Evolutionary conservation across 1,284 basidiomycete species (phyloP).

Genomic region (Ganoderma leucocontextum): DNA sequence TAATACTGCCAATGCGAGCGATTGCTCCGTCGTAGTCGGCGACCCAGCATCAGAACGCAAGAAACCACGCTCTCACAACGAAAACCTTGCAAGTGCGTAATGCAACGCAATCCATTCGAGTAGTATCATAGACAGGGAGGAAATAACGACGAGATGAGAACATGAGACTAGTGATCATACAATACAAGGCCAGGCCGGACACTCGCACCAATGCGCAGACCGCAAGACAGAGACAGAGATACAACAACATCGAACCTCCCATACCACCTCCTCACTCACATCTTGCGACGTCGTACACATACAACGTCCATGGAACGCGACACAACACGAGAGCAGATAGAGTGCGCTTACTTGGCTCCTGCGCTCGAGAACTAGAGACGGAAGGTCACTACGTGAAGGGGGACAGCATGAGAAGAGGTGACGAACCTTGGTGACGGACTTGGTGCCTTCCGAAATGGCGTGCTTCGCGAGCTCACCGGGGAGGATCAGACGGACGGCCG

Average conservation of each 20-base stretch:
- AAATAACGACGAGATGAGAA: slow-evolving; percentile 12
- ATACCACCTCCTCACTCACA: slow-evolving; percentile 1
- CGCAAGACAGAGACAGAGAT: slow-evolving; percentile 20
- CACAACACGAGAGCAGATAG: neutral
- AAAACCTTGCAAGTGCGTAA: neutral
- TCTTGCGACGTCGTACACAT: slow-evolving; percentile 4
- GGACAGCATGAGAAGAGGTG: neutral
- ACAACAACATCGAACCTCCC: slow-evolving; percentile 24
- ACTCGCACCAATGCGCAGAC: slow-evolving; percentile 23
- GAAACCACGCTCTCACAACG: no score
- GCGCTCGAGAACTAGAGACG: slow-evolving; percentile 67
- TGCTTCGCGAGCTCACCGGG: slow-evolving; percentile 89
- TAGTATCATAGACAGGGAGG: slow-evolving; percentile 23
- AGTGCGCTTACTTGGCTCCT: slow-evolving; percentile 56
- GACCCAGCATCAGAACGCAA: no score
- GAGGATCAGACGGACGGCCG: slow-evolving; percentile 89
- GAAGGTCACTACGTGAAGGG: neutral
- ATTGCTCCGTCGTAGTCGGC: no score
- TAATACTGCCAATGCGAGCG: no score
- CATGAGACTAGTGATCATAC: slow-evolving; percentile 30
- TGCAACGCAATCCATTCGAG: slow-evolving; percentile 17
- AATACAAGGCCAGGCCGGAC: slow-evolving; percentile 30
- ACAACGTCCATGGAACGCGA: neutral
- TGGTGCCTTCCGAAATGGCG: slow-evolving; percentile 81
- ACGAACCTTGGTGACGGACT: slow-evolving; percentile 52